phyloP scores from a whole-genome alignment of 495 filamentous ascomycete species.

The Zalerion maritima region DNA sequence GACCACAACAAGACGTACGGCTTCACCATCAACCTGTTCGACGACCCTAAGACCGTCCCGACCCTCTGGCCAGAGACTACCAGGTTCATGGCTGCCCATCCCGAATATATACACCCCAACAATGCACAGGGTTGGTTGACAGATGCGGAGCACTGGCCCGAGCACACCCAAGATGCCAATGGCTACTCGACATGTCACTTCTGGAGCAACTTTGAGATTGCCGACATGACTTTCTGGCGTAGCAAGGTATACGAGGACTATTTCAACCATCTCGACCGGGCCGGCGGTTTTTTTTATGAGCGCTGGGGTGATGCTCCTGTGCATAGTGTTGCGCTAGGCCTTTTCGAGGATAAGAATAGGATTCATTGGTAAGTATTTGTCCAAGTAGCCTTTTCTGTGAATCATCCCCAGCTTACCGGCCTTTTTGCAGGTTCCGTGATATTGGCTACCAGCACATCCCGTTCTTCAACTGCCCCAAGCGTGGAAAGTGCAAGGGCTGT shows the following conservation, averaged over 20 bases:
- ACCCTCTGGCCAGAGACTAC: constrained; percentile 90
- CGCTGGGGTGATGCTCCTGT: constrained; percentile 98
- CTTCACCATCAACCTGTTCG: constrained; percentile 96
- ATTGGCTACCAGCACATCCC: constrained; percentile 98
- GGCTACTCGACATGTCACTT: constrained; percentile 99
- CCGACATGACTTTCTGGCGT: constrained; percentile 88
- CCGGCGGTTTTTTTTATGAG: constrained; percentile 98
- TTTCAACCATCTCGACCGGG: constrained; percentile 87
- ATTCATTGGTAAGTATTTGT: constrained; percentile 80
- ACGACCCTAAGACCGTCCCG: constrained; percentile 70
- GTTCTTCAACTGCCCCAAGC: constrained; percentile 97
- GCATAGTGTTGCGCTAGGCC: constrained; percentile 83
- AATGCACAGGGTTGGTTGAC: constrained; percentile 80
- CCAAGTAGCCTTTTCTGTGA: not conserved
- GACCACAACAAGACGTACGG: constrained; percentile 98
- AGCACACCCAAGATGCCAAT: constrained; percentile 63
- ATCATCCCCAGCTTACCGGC: not conserved
- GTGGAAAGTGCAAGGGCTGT: constrained; percentile 85
- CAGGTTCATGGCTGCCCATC: constrained; percentile 75
- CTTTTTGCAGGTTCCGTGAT: constrained; percentile 73
- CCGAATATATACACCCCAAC: constrained; percentile 64
- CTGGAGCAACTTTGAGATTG: constrained; percentile 99
- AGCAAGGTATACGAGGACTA: constrained; percentile 85
- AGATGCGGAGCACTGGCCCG: constrained; percentile 60
- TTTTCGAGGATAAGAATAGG: constrained; percentile 81